Evolutionary conservation across 2,329 filamentous ascomycete genomes (phyloP), one percentile per base, ranked within the genome.

Genomic region (Neopestalotiopsis sp.): DNA sequence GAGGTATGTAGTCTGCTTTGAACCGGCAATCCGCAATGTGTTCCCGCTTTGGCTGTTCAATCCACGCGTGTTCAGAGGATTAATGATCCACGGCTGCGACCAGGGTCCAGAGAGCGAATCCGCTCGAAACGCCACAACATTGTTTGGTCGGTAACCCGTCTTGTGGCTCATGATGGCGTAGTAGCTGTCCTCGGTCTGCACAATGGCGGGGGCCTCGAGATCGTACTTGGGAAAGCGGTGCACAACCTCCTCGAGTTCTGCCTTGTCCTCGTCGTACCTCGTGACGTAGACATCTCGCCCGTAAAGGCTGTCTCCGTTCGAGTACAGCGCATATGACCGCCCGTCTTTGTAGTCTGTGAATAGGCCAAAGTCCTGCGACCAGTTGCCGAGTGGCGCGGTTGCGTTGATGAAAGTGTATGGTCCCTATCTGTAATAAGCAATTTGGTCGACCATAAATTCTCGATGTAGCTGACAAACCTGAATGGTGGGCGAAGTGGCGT

Each of bases 91-190:
- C 0, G 86, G 86, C 73, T 87, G 85, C 2, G 84, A 86, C 86
- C 86, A 88, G 0, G 86, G 85, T 0, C 86, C 86, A 10, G 76
- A 76, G 5, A 88, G 78, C 0, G 78, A 81, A 72, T 88, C 85
- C 1, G 86, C 85, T 17, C 86, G 82, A 77, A 88, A 88, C 1
- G 85, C 85, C 5, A 89, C 86, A 1, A 89, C 86, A 65, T 88
- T 89, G 65, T 90, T 90, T 0, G 88, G 88, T n/a, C 88, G 80
- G 67, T 90, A 90, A 0, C 88, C 88, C 0, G 88, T 90, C 80
- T 90, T 90, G 71, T 90, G 88, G 71, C 86, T 88, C 87, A 90
- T 89, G 45, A 90, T 73, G 0, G 87, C 86, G 72, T 86, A 90
- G 72, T 90, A 90, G 71, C 86, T 88, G 69, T 82, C 81, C 42